A percentile compares a stretch with the other conserved stretches of the same genome.
phyloP scores from a whole-genome alignment of 768 basidiomycete genomes.

The Rhizopogon vesiculosus region DNA sequence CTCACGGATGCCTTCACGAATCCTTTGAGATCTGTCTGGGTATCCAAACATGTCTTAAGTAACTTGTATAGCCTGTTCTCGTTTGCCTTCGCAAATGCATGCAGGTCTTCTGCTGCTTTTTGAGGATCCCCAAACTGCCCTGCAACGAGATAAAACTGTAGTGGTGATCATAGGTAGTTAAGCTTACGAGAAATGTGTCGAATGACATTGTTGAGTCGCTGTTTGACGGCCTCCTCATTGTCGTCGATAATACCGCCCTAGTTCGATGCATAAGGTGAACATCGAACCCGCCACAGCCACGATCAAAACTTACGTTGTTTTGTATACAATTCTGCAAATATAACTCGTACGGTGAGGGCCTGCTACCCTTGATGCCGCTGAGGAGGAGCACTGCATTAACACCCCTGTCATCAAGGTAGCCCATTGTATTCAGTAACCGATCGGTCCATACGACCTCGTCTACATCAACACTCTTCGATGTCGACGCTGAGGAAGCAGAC shows the following conservation, averaged over 20 bases:
- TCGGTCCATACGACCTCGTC: conserved; percentile 89
- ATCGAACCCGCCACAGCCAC: background rate
- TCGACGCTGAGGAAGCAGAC: conserved; percentile 36
- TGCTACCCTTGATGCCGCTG: conserved; percentile 61
- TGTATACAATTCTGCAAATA: conserved; percentile 72
- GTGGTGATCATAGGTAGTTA: background rate
- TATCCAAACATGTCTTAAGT: conserved; percentile 75
- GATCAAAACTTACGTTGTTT: conserved; percentile 66
- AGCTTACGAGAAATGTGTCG: conserved; percentile 58
- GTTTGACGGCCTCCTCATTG: conserved; percentile 60
- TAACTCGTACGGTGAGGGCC: conserved; percentile 65
- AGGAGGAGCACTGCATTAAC: conserved; percentile 54
- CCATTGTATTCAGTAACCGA: conserved; percentile 68
- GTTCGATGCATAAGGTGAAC: background rate
- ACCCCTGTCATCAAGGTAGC: conserved; percentile 56
- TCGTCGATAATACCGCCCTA: conserved; percentile 91
- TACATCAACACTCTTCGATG: conserved; percentile 45
- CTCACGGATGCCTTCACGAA: conserved; percentile 72
- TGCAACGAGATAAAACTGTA: conserved; percentile 17
- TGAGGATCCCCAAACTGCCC: conserved; percentile 61
- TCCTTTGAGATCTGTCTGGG: conserved; percentile 76
- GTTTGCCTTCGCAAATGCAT: conserved; percentile 81
- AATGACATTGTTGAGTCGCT: conserved; percentile 49
- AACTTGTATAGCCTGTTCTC: conserved; percentile 84
- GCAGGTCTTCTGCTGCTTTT: conserved; percentile 75